Percentiles rank a stretch among this genome's conserved stretches.
These are phyloP conservation scores for Aspergillus avenaceus DNA, from an alignment of 495 filamentous ascomycete genomes.

Conservation along the genomic window DNA sequence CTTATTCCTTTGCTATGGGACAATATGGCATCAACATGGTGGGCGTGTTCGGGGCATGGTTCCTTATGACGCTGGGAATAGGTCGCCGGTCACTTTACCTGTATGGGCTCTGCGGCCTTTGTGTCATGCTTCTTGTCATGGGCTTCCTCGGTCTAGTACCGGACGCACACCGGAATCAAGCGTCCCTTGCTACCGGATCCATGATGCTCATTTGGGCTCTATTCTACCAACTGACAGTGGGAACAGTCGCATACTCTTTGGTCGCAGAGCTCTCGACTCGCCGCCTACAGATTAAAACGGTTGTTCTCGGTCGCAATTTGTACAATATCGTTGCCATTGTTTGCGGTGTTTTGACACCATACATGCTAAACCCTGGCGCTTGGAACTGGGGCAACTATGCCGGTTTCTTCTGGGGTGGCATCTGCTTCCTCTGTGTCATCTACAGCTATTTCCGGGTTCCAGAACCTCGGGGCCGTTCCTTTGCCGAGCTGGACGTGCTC, in stretches of 20 bases:
- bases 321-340: slow-evolving; percentile 72
- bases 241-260: slow-evolving; percentile 74
- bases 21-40: slow-evolving; percentile 74
- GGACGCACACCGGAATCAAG: slow-evolving; percentile 45
- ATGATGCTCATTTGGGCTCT: slow-evolving; percentile 72
- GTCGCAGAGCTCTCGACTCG: slow-evolving; percentile 71
- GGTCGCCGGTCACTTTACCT: slow-evolving; percentile 71
- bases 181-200: slow-evolving; percentile 62
- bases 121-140: slow-evolving; percentile 63
- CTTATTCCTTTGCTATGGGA: slow-evolving; percentile 69
- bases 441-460: slow-evolving; percentile 75
- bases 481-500: slow-evolving; percentile 69
- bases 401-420: slow-evolving; percentile 81
- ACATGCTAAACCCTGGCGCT: slow-evolving; percentile 69
- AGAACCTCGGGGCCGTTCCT: slow-evolving; percentile 65
- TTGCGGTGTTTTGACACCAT: slow-evolving; percentile 65
- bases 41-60: slow-evolving; percentile 71
- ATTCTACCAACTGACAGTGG: slow-evolving; percentile 72
- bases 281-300: slow-evolving; percentile 73
- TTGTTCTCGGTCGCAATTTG: slow-evolving; percentile 63
- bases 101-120: slow-evolving; percentile 62
- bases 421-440: slow-evolving; percentile 67
- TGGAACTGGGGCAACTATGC: slow-evolving; percentile 75
- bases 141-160: slow-evolving; percentile 69
- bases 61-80: slow-evolving; percentile 62